Percentiles rank a stretch among this genome's conserved stretches.
Conservation (phyloP, 106 monocot genomes). For the Agapanthus africanus region DNA sequence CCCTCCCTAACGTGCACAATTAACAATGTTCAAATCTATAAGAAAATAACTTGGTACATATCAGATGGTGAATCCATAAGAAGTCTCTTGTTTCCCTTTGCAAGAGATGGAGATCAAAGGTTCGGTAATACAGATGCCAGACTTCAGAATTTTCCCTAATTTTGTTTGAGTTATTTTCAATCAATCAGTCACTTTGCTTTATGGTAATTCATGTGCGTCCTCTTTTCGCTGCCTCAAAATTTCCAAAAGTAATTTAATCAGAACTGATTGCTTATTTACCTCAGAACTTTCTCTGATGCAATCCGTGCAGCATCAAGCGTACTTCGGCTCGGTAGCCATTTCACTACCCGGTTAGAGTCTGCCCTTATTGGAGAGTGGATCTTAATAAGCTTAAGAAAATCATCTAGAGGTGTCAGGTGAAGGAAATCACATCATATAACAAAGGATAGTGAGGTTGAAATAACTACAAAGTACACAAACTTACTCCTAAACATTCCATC, state of each 20-base stretch:
- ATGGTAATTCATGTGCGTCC: neutral
- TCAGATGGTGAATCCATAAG: too few relatives aligned
- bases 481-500: constrained; percentile 97
- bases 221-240: neutral
- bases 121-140: too few relatives aligned
- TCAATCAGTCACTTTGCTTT: neutral
- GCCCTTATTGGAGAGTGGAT: constrained; percentile 92
- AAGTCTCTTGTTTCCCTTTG: too few relatives aligned
- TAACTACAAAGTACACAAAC: constrained; percentile 1
- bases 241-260: neutral
- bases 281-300: constrained; percentile 83
- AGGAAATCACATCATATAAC: neutral
- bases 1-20: too few relatives aligned
- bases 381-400: constrained; percentile 59
- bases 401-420: neutral
- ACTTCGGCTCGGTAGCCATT: constrained; percentile 49
- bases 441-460: neutral
- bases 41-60: too few relatives aligned
- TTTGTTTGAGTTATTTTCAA: too few relatives aligned
- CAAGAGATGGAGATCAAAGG: too few relatives aligned
- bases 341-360: constrained; percentile 49
- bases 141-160: too few relatives aligned
- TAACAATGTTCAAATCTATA: too few relatives aligned
- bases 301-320: constrained; percentile 64
- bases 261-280: constrained; percentile 25